A percentile compares a stretch with the other conserved stretches of the same genome.
Conservation (phyloP, 169 alveolate species). For the Plasmodium malariae region DNA sequence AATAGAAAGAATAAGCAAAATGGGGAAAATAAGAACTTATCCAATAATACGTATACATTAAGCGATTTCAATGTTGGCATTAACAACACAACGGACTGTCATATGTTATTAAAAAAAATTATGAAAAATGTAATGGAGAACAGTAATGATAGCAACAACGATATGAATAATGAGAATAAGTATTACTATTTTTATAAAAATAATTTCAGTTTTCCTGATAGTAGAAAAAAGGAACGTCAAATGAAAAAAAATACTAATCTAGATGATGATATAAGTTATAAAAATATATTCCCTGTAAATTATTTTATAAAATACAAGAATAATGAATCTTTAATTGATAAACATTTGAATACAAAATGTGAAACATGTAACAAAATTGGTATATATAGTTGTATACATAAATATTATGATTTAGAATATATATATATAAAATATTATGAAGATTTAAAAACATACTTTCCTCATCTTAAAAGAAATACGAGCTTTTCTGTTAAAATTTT, state of each 20-base stretch:
- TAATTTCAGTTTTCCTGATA: neutral
- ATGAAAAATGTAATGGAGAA: conserved; percentile 12
- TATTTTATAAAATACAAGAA: conserved; percentile 53
- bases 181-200: neutral
- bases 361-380: conserved; percentile 37
- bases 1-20: too few species aligned
- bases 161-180: neutral
- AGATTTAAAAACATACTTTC: conserved; percentile 28
- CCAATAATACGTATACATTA: too few species aligned
- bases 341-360: conserved; percentile 48
- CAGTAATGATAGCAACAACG: neutral
- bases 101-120: conserved; percentile 11
- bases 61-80: neutral
- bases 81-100: neutral
- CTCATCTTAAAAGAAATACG: conserved; percentile 40
- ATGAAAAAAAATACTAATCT: neutral
- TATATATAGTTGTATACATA: conserved; percentile 69
- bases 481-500: conserved; percentile 46
- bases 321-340: conserved; percentile 20
- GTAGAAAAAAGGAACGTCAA: neutral
- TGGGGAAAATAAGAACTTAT: too few species aligned
- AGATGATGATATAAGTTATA: conserved; percentile 44
- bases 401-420: conserved; percentile 55
- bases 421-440: conserved; percentile 66
- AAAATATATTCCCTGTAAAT: conserved; percentile 61